Evolutionary conservation across 768 basidiomycete genomes (phyloP).

Genomic region (Tephrocybe sp.): DNA sequence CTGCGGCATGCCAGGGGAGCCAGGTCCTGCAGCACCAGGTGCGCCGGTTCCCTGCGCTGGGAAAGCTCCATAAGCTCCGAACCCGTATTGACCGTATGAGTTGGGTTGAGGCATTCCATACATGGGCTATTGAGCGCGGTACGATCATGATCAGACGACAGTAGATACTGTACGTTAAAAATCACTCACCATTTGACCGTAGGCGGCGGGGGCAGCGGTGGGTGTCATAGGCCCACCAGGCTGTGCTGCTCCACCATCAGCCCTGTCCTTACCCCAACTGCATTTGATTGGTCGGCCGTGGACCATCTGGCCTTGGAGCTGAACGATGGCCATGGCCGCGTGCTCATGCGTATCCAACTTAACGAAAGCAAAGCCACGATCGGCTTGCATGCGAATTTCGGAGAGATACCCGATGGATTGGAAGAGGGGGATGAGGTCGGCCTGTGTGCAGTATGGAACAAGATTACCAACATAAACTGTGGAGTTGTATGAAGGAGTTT

Average conservation of each 20-base stretch:
- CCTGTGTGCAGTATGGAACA: slow-evolving; percentile 95
- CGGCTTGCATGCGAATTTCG: slow-evolving; percentile 98
- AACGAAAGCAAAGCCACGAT: slow-evolving; percentile 98
- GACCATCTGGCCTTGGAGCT: slow-evolving; percentile 94
- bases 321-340: slow-evolving; percentile 96
- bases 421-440: slow-evolving; percentile 96
- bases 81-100: slow-evolving; percentile 77
- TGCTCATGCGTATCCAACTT: slow-evolving; percentile 99
- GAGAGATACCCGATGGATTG: slow-evolving; percentile 98
- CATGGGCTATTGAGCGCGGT: slow-evolving; percentile 56
- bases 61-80: slow-evolving; percentile 71
- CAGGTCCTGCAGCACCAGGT: slow-evolving; percentile 45
- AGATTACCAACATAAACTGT: slow-evolving; percentile 99
- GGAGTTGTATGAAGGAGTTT: slow-evolving; percentile 91
- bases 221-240: slow-evolving; percentile 56
- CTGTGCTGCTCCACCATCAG: slow-evolving; percentile 61
- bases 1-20: slow-evolving; percentile 60
- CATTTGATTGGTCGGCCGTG: slow-evolving; percentile 98
- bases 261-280: slow-evolving; percentile 97
- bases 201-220: slow-evolving; percentile 58
- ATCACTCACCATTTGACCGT: slow-evolving; percentile 73
- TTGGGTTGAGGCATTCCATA: slow-evolving; percentile 87
- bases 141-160: background rate
- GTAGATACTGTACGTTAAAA: background rate
- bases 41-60: slow-evolving; percentile 54